phyloP scores from a whole-genome alignment of 1,284 basidiomycete species.

The Vanrija sp. region DNA sequence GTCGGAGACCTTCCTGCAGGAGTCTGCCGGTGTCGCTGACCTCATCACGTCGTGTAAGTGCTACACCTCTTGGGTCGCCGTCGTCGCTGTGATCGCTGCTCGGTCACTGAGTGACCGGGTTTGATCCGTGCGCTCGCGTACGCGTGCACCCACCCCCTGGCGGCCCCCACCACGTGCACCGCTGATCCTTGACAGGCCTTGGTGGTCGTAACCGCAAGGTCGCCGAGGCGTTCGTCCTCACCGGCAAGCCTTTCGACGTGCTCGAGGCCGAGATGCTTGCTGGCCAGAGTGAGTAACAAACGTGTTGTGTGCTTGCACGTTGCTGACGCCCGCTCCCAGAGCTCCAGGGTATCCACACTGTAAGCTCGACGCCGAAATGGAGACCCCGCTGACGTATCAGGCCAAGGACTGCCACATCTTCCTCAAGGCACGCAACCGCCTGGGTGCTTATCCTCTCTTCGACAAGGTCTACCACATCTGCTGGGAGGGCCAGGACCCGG shows the following conservation, averaged over 20 bases:
- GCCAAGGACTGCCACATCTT: constrained; percentile 54
- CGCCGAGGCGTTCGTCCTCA: constrained; percentile 54
- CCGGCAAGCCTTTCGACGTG: constrained; percentile 52
- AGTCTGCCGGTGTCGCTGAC: constrained; percentile 57
- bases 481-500: constrained; percentile 46
- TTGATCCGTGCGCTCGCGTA: too few relatives aligned
- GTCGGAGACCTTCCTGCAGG: constrained; percentile 54
- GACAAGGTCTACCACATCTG: constrained; percentile 51
- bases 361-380: constrained; percentile 13
- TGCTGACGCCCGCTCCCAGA: constrained; percentile 26
- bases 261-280: constrained; percentile 57
- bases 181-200: constrained; percentile 35
- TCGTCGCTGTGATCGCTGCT: background rate
- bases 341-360: constrained; percentile 53
- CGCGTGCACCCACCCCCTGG: too few relatives aligned
- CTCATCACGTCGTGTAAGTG: constrained; percentile 56
- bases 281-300: constrained; percentile 52
- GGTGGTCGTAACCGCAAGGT: constrained; percentile 56
- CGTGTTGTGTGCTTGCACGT: too few relatives aligned
- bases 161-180: too few relatives aligned
- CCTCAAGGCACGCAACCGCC: constrained; percentile 50
- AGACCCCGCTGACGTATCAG: constrained; percentile 6
- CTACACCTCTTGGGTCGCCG: background rate
- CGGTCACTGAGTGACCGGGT: too few relatives aligned
- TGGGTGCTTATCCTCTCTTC: constrained; percentile 57